Percentiles rank a stretch among this genome's conserved stretches.
Evolutionary conservation across 371 early-diverging fungal species (phyloP).

Genomic region (Chytridium lagenaria): DNA sequence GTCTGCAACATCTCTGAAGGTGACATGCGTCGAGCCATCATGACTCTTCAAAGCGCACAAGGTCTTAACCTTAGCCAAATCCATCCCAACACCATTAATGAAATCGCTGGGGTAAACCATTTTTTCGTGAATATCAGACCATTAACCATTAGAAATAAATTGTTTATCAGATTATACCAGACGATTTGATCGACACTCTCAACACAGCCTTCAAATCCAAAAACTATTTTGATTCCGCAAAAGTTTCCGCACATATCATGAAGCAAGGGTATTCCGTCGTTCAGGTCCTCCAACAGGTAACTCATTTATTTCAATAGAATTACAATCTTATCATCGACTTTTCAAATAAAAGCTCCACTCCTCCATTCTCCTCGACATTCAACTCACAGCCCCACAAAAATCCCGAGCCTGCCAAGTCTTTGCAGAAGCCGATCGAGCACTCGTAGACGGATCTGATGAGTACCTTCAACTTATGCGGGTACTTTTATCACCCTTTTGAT

Average conservation of each 20-base stretch:
- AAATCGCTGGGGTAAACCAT: conserved; percentile 78
- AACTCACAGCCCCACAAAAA: conserved; percentile 73
- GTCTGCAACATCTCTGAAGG: conserved; percentile 83
- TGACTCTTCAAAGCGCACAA: conserved; percentile 86
- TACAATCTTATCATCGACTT: too few relatives aligned
- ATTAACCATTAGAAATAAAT: too few relatives aligned
- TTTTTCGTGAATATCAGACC: too few relatives aligned
- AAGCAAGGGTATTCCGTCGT: conserved; percentile 78
- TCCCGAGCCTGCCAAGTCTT: conserved; percentile 66
- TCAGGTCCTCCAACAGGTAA: conserved; percentile 72
- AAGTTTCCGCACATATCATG: conserved; percentile 60
- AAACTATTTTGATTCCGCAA: conserved; percentile 50
- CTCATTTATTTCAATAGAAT: neutral
- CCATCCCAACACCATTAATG: conserved; percentile 65
- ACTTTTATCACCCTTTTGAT: conserved; percentile 21
- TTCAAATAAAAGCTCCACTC: conserved; percentile 63
- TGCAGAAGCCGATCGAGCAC: conserved; percentile 70
- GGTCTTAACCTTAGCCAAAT: conserved; percentile 66
- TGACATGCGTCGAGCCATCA: conserved; percentile 92
- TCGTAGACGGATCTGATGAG: conserved; percentile 90
- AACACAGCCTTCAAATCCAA: conserved; percentile 56
- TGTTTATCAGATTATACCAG: conserved; percentile 64
- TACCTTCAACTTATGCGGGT: conserved; percentile 73
- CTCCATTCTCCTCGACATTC: conserved; percentile 62
- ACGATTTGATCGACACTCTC: conserved; percentile 64